A percentile compares a stretch with the other conserved stretches of the same genome.
Conservation (phyloP, 371 early-diverging fungal genomes). For the Syncephalis plumigaleata region DNA sequence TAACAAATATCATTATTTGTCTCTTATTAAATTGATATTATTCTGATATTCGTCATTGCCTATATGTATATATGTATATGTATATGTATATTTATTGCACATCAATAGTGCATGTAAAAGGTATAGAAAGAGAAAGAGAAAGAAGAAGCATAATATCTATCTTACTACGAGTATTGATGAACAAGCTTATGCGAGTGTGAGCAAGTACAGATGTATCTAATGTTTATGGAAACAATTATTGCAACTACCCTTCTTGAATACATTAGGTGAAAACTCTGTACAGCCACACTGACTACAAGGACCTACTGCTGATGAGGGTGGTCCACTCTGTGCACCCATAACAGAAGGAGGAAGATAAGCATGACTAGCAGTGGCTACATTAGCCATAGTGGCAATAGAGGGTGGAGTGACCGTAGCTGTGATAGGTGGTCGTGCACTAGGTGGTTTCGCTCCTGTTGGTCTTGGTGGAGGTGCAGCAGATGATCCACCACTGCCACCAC, state of each 20-base stretch:
- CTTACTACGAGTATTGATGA: too few relatives aligned
- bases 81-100: too few relatives aligned
- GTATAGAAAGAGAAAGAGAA: too few relatives aligned
- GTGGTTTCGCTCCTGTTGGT: neutral
- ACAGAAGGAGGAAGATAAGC: conserved; percentile 1
- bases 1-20: too few relatives aligned
- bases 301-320: neutral
- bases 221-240: conserved; percentile 53
- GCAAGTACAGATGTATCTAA: too few relatives aligned
- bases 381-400: neutral
- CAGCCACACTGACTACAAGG: conserved; percentile 40
- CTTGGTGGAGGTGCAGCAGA: neutral
- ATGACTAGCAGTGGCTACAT: conserved; percentile 1
- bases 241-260: conserved; percentile 45
- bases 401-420: too few relatives aligned
- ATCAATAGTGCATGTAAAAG: too few relatives aligned
- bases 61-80: too few relatives aligned
- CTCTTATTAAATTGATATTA: too few relatives aligned
- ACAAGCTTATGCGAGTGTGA: too few relatives aligned
- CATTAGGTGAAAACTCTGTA: conserved; percentile 38
- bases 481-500: neutral
- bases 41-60: too few relatives aligned
- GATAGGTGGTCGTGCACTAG: neutral
- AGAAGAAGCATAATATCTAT: too few relatives aligned
- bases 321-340: neutral